Base-by-base conservation (phyloP, 2,329 filamentous ascomycete species). In the Hypoxylon sp. region DNA sequence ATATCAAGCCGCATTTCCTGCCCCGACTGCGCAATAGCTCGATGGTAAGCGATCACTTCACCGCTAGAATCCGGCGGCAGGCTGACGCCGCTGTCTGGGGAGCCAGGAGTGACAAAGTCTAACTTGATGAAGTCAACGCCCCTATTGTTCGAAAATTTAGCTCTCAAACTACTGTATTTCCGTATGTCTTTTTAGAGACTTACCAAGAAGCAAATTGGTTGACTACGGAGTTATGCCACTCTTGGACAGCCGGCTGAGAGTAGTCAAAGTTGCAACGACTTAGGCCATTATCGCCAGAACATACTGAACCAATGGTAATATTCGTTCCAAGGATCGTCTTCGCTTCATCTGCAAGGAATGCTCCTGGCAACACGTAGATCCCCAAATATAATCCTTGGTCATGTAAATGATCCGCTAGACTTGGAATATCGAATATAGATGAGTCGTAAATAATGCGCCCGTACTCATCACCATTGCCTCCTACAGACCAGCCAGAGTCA, bases 101-200 rank as follows among this genome's bases (percentile, higher is more conserved):
- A 70, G 1, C 72, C 73, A 1, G 73, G 73, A 3, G 72, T 74
- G 2, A 74, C 50, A 43, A 59, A 74, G 49, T 74, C 73, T 2
- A 74, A 61, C 48, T 74, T 74, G 44, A 74, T 70, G 32, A 74
- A 60, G 22, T 73, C 71, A 6, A 74, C 68, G 7, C 70, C 72
- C 64, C 64, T 65, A 26, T 54, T 22, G 24, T 19, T 34, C 24
- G 13, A 24, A 6, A 24, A 50, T 7, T 56, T 52, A 56, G 56
- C 43, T 32, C 30, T 17, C 4, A 32, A 43, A 20, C 5, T 24
- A n/a, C 17, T 20, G 8, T 19, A 28, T 20, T 37, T 24, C 4
- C 24, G 11, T 6, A 10, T 6, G 51, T 13, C 17, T 24, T 30
- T 46, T 17, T 30, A 20, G 7, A 22, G 30, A 56, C 58, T 59